Conservation (phyloP, 139 green algal genomes). For the Microglena sp. region DNA sequence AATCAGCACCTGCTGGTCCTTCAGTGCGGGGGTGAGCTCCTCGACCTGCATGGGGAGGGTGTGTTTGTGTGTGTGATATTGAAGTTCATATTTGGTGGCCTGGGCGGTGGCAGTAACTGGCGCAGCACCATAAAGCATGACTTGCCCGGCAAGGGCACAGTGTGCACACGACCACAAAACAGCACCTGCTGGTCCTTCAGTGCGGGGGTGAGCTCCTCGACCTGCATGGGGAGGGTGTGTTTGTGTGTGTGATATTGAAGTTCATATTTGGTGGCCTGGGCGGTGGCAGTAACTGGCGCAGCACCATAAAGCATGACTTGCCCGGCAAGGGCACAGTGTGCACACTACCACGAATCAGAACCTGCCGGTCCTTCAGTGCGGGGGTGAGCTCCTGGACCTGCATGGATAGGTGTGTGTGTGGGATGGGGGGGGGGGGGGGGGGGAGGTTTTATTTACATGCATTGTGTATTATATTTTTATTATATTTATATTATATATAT, state of each 20-base stretch:
- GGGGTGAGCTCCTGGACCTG: constrained; percentile 35
- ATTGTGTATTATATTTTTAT: too few species aligned
- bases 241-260: too few species aligned
- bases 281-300: constrained; percentile 76
- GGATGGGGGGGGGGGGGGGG: too few species aligned
- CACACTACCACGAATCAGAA: constrained; percentile 72
- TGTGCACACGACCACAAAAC: constrained; percentile 74
- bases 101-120: constrained; percentile 73
- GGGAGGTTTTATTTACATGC: too few species aligned
- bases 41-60: constrained; percentile 31
- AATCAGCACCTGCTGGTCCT: constrained; percentile 57
- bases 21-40: constrained; percentile 25
- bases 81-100: too few species aligned
- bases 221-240: too few species aligned
- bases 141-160: constrained; percentile 89
- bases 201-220: constrained; percentile 33
- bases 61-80: too few species aligned
- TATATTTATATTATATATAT: too few species aligned
- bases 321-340: constrained; percentile 87
- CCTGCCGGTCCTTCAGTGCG: constrained; percentile 35
- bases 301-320: constrained; percentile 90
- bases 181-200: constrained; percentile 52
- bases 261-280: too few species aligned
- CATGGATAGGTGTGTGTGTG: too few species aligned
- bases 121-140: constrained; percentile 89